phyloP scores from a whole-genome alignment of 768 basidiomycete species.

The Panaeolus cyanescens region DNA sequence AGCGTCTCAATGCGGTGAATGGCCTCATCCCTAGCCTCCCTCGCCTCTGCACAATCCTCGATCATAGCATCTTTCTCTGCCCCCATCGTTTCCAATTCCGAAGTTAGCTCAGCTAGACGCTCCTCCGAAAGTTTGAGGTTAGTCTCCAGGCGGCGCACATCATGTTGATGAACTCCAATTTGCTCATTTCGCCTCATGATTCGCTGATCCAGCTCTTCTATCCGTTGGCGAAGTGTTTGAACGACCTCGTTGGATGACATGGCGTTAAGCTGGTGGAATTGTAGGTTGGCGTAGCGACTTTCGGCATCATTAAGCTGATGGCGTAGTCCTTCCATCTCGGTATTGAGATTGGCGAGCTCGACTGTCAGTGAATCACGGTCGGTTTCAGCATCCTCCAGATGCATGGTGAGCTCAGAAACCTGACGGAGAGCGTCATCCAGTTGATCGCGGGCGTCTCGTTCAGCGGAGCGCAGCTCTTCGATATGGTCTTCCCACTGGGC shows the following conservation, averaged over 20 bases:
- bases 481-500: conserved; percentile 30
- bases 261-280: conserved; percentile 64
- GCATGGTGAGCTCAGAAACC: conserved; percentile 43
- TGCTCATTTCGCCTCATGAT: conserved; percentile 70
- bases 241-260: conserved; percentile 62
- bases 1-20: conserved; percentile 54
- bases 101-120: conserved; percentile 65
- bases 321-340: conserved; percentile 55
- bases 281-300: conserved; percentile 59
- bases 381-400: conserved; percentile 59
- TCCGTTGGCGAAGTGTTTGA: conserved; percentile 58
- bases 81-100: conserved; percentile 64
- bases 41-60: conserved; percentile 79
- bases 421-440: conserved; percentile 45
- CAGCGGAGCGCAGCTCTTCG: conserved; percentile 31
- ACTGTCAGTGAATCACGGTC: conserved; percentile 68
- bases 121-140: conserved; percentile 79
- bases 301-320: conserved; percentile 59
- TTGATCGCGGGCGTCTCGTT: conserved; percentile 35
- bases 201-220: conserved; percentile 68
- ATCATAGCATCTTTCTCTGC: conserved; percentile 81
- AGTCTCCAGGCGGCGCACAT: conserved; percentile 73
- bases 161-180: conserved; percentile 78
- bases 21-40: conserved; percentile 72
- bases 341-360: conserved; percentile 62